These are phyloP conservation scores for Fusarium abutilonis DNA, from an alignment of 2,329 filamentous ascomycete species.

Conservation along the genomic window DNA sequence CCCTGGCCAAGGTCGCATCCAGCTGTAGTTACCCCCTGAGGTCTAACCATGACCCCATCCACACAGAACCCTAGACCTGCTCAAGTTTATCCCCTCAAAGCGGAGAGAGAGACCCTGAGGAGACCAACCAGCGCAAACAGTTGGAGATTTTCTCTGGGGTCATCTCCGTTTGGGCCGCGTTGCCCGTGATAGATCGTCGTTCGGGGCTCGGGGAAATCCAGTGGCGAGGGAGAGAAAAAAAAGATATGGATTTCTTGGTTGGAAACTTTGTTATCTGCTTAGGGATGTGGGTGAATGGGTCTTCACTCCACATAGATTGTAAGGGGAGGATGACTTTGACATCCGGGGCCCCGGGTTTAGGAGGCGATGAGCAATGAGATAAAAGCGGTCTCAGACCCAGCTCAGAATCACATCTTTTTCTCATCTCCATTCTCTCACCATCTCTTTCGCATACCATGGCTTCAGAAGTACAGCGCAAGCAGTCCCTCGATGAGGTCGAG, in stretches of 20 bases:
- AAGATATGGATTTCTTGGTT: neutral
- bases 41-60: neutral
- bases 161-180: constrained; percentile 3
- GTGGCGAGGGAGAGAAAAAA: constrained; percentile 1
- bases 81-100: constrained; percentile 3
- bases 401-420: neutral
- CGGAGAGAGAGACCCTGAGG: neutral
- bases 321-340: constrained; percentile 1
- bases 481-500: constrained; percentile 43
- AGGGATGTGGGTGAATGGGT: constrained; percentile 1
- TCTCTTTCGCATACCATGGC: constrained; percentile 14
- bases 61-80: neutral
- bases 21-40: neutral
- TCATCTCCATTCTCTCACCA: too few relatives aligned
- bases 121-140: constrained; percentile 16
- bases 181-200: constrained; percentile 16
- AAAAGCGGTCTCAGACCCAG: neutral
- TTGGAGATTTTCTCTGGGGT: constrained; percentile 13
- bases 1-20: neutral
- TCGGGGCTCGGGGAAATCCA: constrained; percentile 30
- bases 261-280: neutral
- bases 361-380: neutral
- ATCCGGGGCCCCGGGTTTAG: constrained; percentile 11
- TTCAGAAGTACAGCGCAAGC: constrained; percentile 28
- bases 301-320: neutral